A percentile compares a stretch with the other conserved stretches of the same genome.
phyloP scores from a whole-genome alignment of 805 yeast species.

The Candida wancherniae region DNA sequence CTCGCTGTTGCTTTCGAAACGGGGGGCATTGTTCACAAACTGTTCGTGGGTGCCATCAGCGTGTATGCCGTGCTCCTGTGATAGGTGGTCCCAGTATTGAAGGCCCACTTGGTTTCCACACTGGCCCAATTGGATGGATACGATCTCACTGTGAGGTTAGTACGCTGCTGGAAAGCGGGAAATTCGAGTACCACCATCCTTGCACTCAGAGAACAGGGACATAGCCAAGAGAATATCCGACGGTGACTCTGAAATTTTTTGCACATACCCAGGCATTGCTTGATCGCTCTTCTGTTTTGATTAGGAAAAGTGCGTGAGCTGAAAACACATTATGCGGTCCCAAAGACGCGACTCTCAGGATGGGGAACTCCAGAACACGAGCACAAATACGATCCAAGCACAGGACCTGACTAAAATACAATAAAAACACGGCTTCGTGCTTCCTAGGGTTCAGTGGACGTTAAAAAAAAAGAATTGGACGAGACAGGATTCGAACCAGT shows the following conservation, averaged over 20 bases:
- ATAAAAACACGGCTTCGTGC: too few relatives aligned
- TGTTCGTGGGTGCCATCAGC: constrained; percentile 54
- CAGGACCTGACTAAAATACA: too few relatives aligned
- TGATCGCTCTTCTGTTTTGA: background rate
- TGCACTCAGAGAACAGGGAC: background rate
- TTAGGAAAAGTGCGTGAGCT: background rate
- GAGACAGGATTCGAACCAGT: constrained; percentile 75
- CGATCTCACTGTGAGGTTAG: constrained; percentile 49
- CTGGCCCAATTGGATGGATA: constrained; percentile 79
- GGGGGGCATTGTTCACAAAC: constrained; percentile 23
- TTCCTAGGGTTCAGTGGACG: too few relatives aligned
- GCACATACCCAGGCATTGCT: background rate
- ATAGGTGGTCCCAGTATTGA: constrained; percentile 86
- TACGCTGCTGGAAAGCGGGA: constrained; percentile 6
- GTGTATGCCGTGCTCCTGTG: constrained; percentile 80
- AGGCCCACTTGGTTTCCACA: constrained; percentile 96
- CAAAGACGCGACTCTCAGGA: too few relatives aligned
- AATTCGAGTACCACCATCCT: background rate
- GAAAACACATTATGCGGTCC: too few relatives aligned
- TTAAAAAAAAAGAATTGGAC: constrained; percentile 41
- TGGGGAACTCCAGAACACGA: too few relatives aligned
- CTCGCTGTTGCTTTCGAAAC: constrained; percentile 13
- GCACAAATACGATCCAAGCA: too few relatives aligned
- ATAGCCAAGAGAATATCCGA: too few relatives aligned
- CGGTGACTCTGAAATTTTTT: too few relatives aligned